Conservation (phyloP, 768 basidiomycete genomes). For the Lactarius akahatsu region DNA sequence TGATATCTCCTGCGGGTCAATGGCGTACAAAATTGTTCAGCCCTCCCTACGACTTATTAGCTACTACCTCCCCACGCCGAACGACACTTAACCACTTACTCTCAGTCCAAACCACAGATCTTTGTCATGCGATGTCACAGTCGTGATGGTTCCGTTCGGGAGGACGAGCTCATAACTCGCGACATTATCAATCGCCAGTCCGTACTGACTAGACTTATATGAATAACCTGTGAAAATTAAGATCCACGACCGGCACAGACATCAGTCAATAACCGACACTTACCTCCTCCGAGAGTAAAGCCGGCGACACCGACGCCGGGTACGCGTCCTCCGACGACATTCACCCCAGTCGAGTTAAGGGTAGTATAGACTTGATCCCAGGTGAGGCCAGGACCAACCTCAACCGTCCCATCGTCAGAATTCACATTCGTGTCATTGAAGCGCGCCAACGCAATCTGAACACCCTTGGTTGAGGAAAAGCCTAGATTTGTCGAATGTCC, state of each 20-base stretch:
- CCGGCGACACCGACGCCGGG: conserved; percentile 33
- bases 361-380: conserved; percentile 34
- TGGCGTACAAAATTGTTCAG: conserved; percentile 11
- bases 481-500: conserved; percentile 32
- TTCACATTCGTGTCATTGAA: conserved; percentile 26
- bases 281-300: conserved; percentile 33
- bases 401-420: conserved; percentile 17
- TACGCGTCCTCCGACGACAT: conserved; percentile 31
- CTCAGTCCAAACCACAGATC: conserved; percentile 17
- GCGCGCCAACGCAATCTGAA: conserved; percentile 32
- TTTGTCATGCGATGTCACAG: not conserved
- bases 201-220: conserved; percentile 35
- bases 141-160: conserved; percentile 31
- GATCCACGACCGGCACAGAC: not conserved
- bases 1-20: not conserved
- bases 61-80: not conserved
- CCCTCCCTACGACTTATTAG: conserved; percentile 2
- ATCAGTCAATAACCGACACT: not conserved
- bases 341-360: conserved; percentile 28
- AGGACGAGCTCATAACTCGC: conserved; percentile 32
- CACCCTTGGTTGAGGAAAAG: conserved; percentile 34
- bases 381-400: conserved; percentile 31
- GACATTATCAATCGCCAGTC: conserved; percentile 39
- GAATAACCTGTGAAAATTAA: conserved; percentile 34
- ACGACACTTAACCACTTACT: not conserved